phyloP scores from a whole-genome alignment of 805 yeast species.

The Ogataea angusta region DNA sequence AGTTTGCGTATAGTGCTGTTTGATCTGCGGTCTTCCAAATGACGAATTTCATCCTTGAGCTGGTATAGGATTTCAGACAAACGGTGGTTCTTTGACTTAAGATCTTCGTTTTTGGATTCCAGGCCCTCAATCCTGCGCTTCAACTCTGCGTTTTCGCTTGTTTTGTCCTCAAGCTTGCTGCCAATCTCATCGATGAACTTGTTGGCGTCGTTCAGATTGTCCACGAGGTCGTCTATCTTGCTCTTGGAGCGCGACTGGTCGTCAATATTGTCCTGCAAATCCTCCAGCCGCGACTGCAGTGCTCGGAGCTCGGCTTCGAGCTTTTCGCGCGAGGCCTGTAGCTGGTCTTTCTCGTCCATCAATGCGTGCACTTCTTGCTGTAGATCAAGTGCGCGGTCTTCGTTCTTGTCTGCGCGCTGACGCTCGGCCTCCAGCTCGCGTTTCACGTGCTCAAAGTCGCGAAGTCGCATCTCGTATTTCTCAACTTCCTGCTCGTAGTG shows the following conservation, averaged over 20 bases:
- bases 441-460: slow-evolving; percentile 10
- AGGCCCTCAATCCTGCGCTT: slow-evolving; percentile 23
- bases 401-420: slow-evolving; percentile 9
- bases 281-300: slow-evolving; percentile 6
- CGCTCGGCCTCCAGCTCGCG: slow-evolving; percentile 8
- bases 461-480: slow-evolving; percentile 7
- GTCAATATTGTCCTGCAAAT: slow-evolving; percentile 2
- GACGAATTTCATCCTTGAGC: slow-evolving; percentile 4
- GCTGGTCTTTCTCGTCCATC: slow-evolving; percentile 15
- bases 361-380: slow-evolving; percentile 11
- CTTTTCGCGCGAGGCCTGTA: slow-evolving; percentile 13
- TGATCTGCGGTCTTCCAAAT: slow-evolving; percentile 4
- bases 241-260: slow-evolving; percentile 11
- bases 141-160: slow-evolving; percentile 14
- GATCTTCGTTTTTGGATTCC: slow-evolving; percentile 25
- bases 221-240: slow-evolving; percentile 13
- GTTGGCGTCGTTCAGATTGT: slow-evolving; percentile 13
- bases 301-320: slow-evolving; percentile 6
- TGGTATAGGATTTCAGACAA: slow-evolving; percentile 6
- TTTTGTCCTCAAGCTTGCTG: slow-evolving; percentile 20
- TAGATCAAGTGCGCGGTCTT: slow-evolving; percentile 13
- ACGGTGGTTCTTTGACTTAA: slow-evolving; percentile 5
- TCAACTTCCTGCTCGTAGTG: slow-evolving; percentile 9
- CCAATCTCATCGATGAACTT: slow-evolving; percentile 25
- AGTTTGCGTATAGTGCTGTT: not conserved